phyloP scores from a whole-genome alignment of 2,329 filamentous ascomycete genomes.

The Lasiodiplodia theobromae region DNA sequence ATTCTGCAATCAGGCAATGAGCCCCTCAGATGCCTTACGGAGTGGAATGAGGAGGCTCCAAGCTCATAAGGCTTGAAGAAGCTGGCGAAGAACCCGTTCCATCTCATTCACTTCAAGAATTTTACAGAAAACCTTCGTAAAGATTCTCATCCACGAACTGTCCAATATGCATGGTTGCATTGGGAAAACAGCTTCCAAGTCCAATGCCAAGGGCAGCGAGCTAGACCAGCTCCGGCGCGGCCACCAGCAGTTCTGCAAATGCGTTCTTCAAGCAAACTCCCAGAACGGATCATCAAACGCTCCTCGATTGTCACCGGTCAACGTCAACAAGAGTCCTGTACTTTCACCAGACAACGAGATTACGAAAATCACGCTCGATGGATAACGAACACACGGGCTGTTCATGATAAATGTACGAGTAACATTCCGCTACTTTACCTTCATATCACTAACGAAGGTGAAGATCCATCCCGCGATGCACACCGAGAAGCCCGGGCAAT shows the following conservation, averaged over 20 bases:
- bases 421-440: too few relatives aligned
- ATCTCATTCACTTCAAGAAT: not conserved
- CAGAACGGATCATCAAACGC: not conserved
- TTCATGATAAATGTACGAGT: too few relatives aligned
- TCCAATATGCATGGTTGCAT: not conserved
- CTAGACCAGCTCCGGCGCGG: not conserved
- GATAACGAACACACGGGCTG: not conserved
- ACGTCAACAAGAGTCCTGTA: not conserved
- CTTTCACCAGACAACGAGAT: not conserved
- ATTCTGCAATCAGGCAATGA: too few relatives aligned
- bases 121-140: not conserved
- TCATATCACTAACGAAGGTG: too few relatives aligned
- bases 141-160: not conserved
- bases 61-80: too few relatives aligned
- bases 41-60: too few relatives aligned
- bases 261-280: not conserved
- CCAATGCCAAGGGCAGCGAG: not conserved
- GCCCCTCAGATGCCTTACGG: too few relatives aligned
- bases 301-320: not conserved
- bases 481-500: too few relatives aligned
- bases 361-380: not conserved
- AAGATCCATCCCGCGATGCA: too few relatives aligned
- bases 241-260: not conserved
- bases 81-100: too few relatives aligned
- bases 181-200: not conserved